Conservation (phyloP, 2,329 filamentous ascomycete species). For the Hansfordia pulvinata region DNA sequence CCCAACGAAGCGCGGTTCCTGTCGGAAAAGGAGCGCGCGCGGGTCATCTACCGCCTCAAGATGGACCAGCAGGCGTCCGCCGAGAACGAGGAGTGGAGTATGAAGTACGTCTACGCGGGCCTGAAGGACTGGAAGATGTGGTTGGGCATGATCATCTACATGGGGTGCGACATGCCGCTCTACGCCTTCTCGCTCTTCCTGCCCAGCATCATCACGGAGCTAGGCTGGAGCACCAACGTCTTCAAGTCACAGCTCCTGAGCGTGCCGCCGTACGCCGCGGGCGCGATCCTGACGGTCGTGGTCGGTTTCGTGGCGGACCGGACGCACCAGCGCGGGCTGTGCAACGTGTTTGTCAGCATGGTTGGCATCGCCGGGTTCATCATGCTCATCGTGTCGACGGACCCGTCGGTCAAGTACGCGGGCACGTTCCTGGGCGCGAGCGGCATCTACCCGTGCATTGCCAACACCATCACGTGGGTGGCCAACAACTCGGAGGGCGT, state of each 20-base stretch:
- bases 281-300: constrained; percentile 53
- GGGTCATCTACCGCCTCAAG: constrained; percentile 58
- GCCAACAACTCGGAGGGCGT: constrained; percentile 83
- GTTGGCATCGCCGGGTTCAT: constrained; percentile 65
- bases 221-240: constrained; percentile 26
- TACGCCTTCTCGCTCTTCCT: constrained; percentile 70
- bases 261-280: constrained; percentile 63
- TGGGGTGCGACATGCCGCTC: constrained; percentile 59
- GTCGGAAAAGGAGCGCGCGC: constrained; percentile 50
- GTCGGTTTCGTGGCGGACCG: constrained; percentile 68
- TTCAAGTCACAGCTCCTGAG: constrained; percentile 58
- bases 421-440: constrained; percentile 75
- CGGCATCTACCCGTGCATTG: constrained; percentile 78
- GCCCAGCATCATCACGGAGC: constrained; percentile 58
- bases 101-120: constrained; percentile 56
- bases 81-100: constrained; percentile 61
- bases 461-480: constrained; percentile 80
- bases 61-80: constrained; percentile 63
- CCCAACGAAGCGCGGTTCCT: constrained; percentile 66
- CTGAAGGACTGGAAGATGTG: constrained; percentile 80
- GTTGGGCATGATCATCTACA: constrained; percentile 61
- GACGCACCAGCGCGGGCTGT: constrained; percentile 58
- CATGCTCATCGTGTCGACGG: constrained; percentile 58
- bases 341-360: constrained; percentile 60
- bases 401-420: constrained; percentile 61